Base-by-base conservation (phyloP, 1,284 basidiomycete species). In the Rhodotorula sp. region DNA sequence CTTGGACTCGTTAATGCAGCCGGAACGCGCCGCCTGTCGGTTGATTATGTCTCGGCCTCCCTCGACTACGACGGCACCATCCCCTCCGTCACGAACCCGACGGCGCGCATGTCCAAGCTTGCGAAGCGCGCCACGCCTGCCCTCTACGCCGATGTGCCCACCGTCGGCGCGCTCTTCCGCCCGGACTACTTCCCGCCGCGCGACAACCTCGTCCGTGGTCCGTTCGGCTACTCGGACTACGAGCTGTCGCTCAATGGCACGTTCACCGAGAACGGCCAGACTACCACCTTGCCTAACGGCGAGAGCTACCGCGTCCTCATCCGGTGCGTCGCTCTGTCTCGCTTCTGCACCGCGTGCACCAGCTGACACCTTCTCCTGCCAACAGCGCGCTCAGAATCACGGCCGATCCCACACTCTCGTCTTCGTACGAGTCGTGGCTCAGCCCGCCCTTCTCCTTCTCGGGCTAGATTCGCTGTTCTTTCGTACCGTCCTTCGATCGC, bases 381-480 rank as follows among this genome's bases (percentile, higher is more conserved):
- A 14, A 27, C 54, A 62, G 60, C n/a, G 67, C 54, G 13, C 72
- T 72, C 49, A 71, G 69, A 49, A 73, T 74, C 55, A 73, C 73
- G 13, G 75, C 67, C 27, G 65, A 76, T 49, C 68, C 70, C 10
- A 17, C 4, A 34, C 62, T 23, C 64, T 61, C 48, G 45, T 61
- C 46, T 27, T 65, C 62, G 5, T 76, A 74, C 66, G 75, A 76
- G 45, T 70, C 67, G 25, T 76, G 73, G 73, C 70, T 76, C 34
- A 65, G 61, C 4, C 64, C 68, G 13, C 46, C 68, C 2, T 64
- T 64, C 48, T 7, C 12, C 16, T 60, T 49, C 52, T 27, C 61
- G 14, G 42, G 23, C n/a, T 62, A 34, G 41, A 48, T 17, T n/a
- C 5, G 5, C 23, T 3, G 27, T 7, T 27, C 14, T 12, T 14